These are phyloP conservation scores for Ganoderma lucidum DNA, from an alignment of 1,284 basidiomycete genomes.

Conservation along the genomic window DNA sequence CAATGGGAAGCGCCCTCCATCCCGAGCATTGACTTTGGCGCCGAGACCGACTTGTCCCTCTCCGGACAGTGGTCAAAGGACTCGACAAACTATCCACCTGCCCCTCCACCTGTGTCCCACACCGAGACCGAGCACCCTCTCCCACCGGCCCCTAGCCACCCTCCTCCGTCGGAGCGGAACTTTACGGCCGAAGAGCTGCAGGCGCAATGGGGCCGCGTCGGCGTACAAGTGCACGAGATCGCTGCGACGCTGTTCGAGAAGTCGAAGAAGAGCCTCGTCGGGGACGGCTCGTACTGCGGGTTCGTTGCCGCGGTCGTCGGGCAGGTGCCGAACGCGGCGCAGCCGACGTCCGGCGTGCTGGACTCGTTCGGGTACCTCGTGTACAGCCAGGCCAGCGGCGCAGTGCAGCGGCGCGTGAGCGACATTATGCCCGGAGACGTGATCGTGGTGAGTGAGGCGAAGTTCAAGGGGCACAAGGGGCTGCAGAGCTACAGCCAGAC, in stretches of 20 bases:
- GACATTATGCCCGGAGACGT: slow-evolving; percentile 91
- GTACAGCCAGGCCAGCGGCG: slow-evolving; percentile 72
- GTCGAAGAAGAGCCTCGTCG: slow-evolving; percentile 78
- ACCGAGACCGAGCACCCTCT: slow-evolving; percentile 14
- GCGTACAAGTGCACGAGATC: slow-evolving; percentile 75
- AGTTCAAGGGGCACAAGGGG: slow-evolving; percentile 89
- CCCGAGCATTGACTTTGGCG: slow-evolving; percentile 44
- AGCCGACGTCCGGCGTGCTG: slow-evolving; percentile 40
- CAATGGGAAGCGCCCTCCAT: slow-evolving; percentile 41
- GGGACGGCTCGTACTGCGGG: slow-evolving; percentile 84
- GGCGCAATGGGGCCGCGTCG: slow-evolving; percentile 75
- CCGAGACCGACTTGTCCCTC: slow-evolving; percentile 49
- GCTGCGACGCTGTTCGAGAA: slow-evolving; percentile 76
- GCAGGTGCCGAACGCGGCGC: slow-evolving; percentile 63
- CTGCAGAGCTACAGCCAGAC: slow-evolving; percentile 75
- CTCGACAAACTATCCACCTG: slow-evolving; percentile 48
- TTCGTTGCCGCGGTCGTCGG: slow-evolving; percentile 75
- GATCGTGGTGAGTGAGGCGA: slow-evolving; percentile 77
- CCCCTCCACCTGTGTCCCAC: slow-evolving; percentile 23
- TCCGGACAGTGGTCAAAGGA: slow-evolving; percentile 56
- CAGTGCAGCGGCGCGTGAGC: slow-evolving; percentile 76
- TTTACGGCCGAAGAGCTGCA: slow-evolving; percentile 71
- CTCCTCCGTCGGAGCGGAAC: slow-evolving; percentile 40
- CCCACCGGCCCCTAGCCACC: slow-evolving; percentile 16
- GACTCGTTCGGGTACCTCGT: slow-evolving; percentile 75